phyloP scores from a whole-genome alignment of 495 filamentous ascomycete genomes.

The Daldinia grandis region DNA sequence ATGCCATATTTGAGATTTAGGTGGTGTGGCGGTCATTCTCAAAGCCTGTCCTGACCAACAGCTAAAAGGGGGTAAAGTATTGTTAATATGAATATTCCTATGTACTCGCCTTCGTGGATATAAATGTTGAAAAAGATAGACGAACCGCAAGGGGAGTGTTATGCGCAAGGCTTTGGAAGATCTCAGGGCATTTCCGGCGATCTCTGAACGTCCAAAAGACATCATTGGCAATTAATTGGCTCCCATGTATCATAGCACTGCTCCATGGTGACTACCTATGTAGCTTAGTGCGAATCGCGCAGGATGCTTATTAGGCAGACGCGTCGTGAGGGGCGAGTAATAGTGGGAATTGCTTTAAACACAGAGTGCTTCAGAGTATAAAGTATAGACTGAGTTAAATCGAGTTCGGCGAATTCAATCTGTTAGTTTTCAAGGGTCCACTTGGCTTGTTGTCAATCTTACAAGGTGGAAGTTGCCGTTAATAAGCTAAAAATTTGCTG shows the following conservation, averaged over 20 bases:
- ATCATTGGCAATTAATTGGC: constrained; percentile 33
- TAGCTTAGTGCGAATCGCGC: constrained; percentile 6
- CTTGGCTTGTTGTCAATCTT: not conserved
- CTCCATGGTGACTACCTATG: constrained; percentile 35
- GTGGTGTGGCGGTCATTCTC: constrained; percentile 43
- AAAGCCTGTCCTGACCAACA: constrained; percentile 9
- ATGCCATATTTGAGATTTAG: constrained; percentile 50
- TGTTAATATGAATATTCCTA: constrained; percentile 17
- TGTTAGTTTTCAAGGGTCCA: not conserved
- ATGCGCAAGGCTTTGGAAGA: constrained; percentile 27
- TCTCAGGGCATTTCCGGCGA: constrained; percentile 41
- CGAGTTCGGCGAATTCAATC: not conserved
- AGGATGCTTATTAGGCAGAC: constrained; percentile 33
- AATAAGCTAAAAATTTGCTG: constrained; percentile 3
- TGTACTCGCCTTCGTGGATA: constrained; percentile 3
- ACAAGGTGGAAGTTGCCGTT: not conserved
- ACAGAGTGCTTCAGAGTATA: too few relatives aligned
- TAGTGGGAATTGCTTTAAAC: not conserved
- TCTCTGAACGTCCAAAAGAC: constrained; percentile 30
- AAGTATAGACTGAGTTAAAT: not conserved
- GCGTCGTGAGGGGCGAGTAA: constrained; percentile 19
- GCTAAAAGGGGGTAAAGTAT: constrained; percentile 19
- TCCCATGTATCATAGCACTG: constrained; percentile 24
- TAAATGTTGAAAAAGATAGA: constrained; percentile 3
- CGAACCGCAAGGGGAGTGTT: constrained; percentile 33